phyloP scores from a whole-genome alignment of 177 flowering plant species.

The Vitis hybrid region DNA sequence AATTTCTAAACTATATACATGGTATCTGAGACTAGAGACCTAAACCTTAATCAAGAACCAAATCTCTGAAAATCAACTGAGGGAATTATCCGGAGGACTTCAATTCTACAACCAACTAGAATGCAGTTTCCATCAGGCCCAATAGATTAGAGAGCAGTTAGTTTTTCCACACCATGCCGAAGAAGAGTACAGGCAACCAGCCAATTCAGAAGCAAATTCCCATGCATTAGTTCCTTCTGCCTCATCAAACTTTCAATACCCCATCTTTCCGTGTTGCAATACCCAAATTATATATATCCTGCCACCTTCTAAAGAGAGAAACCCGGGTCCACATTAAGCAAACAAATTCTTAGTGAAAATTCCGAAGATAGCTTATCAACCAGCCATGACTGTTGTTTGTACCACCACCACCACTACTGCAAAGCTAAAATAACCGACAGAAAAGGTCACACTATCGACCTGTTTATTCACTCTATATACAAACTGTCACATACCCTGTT shows the following conservation, averaged over 20 bases:
- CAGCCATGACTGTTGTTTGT: conserved; percentile 10
- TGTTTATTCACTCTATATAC: conserved; percentile 50
- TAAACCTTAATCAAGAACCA: background rate
- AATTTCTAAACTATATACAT: conserved; percentile 29
- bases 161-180: conserved; percentile 5
- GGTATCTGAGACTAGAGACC: conserved; percentile 14
- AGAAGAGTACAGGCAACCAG: conserved; percentile 7
- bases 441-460: conserved; percentile 17
- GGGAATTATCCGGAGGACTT: background rate
- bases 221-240: conserved; percentile 8
- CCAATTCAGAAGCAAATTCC: conserved; percentile 2
- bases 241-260: conserved; percentile 7
- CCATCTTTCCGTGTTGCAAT: conserved; percentile 12
- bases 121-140: conserved; percentile 8
- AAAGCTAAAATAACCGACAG: conserved; percentile 22
- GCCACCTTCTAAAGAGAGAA: background rate
- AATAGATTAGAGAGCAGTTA: background rate
- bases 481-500: conserved; percentile 30
- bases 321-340: conserved; percentile 4
- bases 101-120: conserved; percentile 1
- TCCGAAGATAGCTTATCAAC: conserved; percentile 14
- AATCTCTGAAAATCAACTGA: conserved; percentile 2
- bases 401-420: conserved; percentile 9
- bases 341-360: background rate
- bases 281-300: conserved; percentile 4